phyloP scores from a whole-genome alignment of 805 yeast species.

The Yamadazyma olivae region DNA sequence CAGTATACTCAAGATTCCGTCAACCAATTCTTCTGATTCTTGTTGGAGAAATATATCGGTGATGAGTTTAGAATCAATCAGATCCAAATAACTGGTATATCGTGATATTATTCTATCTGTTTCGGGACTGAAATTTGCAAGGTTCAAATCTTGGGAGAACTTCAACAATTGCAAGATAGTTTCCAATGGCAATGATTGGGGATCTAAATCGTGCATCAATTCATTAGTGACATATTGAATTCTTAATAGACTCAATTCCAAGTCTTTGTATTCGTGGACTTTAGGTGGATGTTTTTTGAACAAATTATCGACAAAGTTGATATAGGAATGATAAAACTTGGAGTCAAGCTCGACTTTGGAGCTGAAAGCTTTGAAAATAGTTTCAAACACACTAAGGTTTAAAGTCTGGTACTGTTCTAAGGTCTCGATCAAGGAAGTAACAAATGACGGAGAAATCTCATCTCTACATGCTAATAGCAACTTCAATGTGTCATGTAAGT shows the following conservation, averaged over 20 bases:
- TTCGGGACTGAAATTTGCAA: background rate
- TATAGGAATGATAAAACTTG: slow-evolving; percentile 17
- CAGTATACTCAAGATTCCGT: background rate
- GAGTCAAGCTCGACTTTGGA: slow-evolving; percentile 14
- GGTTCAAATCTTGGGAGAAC: slow-evolving; percentile 4
- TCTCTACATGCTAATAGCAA: slow-evolving; percentile 8
- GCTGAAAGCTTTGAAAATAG: slow-evolving; percentile 6
- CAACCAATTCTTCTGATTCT: slow-evolving; percentile 3
- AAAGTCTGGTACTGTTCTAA: slow-evolving; percentile 2
- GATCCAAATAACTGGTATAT: background rate
- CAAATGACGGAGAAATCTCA: slow-evolving; percentile 6
- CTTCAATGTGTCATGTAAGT: slow-evolving; percentile 3
- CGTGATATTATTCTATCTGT: slow-evolving; percentile 1
- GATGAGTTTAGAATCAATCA: background rate
- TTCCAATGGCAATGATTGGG: background rate
- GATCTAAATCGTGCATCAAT: background rate
- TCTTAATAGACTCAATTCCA: slow-evolving; percentile 20
- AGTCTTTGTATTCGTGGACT: slow-evolving; percentile 34
- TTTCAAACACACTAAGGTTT: slow-evolving; percentile 6
- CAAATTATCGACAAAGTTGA: slow-evolving; percentile 25
- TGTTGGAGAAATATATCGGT: slow-evolving; percentile 7
- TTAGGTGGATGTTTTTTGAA: slow-evolving; percentile 24
- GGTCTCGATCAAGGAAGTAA: slow-evolving; percentile 6
- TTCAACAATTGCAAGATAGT: slow-evolving; percentile 1
- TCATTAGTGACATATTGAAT: slow-evolving; percentile 6